Percentiles rank a stretch among this genome's conserved stretches.
Conservation (phyloP, 176 grass and related monocot species). For the Oryza glaberrima region DNA sequence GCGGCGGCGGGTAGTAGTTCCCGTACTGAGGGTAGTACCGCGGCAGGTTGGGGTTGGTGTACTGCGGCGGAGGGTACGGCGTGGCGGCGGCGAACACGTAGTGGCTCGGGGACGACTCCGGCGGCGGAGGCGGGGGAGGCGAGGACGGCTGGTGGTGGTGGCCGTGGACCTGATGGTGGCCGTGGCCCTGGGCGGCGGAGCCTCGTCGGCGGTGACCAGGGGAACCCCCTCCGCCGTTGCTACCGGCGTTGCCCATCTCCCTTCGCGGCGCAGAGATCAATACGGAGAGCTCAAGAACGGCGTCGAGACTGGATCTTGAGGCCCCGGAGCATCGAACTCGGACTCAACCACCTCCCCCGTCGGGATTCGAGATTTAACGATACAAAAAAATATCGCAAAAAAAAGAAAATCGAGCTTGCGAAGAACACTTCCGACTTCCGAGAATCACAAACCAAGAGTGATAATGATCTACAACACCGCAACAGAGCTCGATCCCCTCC, state of each 20-base stretch:
- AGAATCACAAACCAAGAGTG: not conserved
- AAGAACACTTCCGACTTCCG: not conserved
- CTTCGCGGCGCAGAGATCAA: slow-evolving; percentile 39
- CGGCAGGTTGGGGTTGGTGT: slow-evolving; percentile 77
- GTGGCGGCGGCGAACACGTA: slow-evolving; percentile 95
- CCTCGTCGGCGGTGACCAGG: slow-evolving; percentile 67
- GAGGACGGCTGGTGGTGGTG: slow-evolving; percentile 56
- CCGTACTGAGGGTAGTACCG: slow-evolving; percentile 83
- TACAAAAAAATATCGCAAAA: not conserved
- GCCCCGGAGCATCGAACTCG: slow-evolving; percentile 40
- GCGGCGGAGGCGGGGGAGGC: slow-evolving; percentile 33
- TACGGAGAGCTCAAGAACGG: not conserved
- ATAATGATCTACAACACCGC: not conserved
- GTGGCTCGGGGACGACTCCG: slow-evolving; percentile 61
- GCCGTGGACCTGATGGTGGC: slow-evolving; percentile 40
- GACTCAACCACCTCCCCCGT: slow-evolving; percentile 1
- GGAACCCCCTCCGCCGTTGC: slow-evolving; percentile 64
- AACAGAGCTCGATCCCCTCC: slow-evolving; percentile 19
- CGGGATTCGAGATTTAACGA: not conserved
- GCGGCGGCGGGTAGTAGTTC: slow-evolving; percentile 67
- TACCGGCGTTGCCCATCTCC: slow-evolving; percentile 57
- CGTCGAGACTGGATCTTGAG: slow-evolving; percentile 42
- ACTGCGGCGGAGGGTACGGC: slow-evolving; percentile 72
- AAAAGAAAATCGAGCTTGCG: not conserved
- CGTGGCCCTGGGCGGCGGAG: slow-evolving; percentile 57